Evolutionary conservation across 495 filamentous ascomycete genomes (phyloP), one percentile per base, ranked within the genome.

Genomic region (Geoglossum glabrum): DNA sequence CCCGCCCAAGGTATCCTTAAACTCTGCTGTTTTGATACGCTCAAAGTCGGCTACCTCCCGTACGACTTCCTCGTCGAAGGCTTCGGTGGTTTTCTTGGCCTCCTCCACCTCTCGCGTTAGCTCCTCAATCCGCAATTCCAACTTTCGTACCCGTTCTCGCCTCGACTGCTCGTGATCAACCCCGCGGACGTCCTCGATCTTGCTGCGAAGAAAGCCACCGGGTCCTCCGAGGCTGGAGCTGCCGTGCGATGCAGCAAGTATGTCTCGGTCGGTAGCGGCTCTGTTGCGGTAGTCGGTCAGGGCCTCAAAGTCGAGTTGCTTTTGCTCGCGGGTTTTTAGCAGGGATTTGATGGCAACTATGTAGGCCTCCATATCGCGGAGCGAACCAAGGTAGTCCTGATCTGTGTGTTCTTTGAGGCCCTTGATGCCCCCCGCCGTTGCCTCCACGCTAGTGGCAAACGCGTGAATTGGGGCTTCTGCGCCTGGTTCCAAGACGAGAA

Each of bases 301-400:
- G 43, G 85, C 92, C 71, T 98, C 92, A 66, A 90, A 95, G 70
- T 98, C 92, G 45, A 97, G 83, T 66, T 98, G 92, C 67, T 97
- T 98, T 71, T 93, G 89, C 71, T 98, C 93, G 23, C 92, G 83
- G 6, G 85, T 85, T 72, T 94, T 95, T 64, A 98, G 79, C 2
- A 97, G 81, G 31, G 81, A 72, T 69, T 94, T 93, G 19, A 97
- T 69, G 1, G 87, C 82, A 21, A 79, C 68, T 65, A 86, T 87
- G 70, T 97, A 98, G 28, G 87, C 82, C 59, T 87, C 83, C 89
- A 97, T 95, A 67, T 97, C 93, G 19, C 87, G 78, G 33, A 98
- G 74, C 10, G 82, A 86, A 60, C 87, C 84, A 23, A 97, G 81
- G 65, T 97, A 98, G 69, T 95, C 86, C 62, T 94, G 89, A 67